phyloP scores from a whole-genome alignment of 2,329 filamentous ascomycete genomes.

The Tolypocladium capitatum region DNA sequence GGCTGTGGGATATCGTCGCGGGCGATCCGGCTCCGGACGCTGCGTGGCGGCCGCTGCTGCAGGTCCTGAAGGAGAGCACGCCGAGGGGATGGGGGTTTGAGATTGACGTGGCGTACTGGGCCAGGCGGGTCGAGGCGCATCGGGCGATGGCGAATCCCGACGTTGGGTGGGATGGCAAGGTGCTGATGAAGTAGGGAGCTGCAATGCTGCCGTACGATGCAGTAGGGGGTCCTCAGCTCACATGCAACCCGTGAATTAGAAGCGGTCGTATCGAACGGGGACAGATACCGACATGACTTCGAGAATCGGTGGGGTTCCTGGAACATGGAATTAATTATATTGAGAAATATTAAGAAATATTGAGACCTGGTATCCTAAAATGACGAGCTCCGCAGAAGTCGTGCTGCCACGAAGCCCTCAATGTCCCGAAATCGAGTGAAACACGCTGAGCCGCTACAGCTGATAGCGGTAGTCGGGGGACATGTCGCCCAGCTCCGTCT shows the following conservation, averaged over 20 bases:
- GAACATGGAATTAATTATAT: not conserved
- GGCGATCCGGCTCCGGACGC: not conserved
- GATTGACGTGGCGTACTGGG: not conserved
- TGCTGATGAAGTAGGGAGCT: not conserved
- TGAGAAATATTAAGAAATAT: too few species aligned
- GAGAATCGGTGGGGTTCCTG: too few species aligned
- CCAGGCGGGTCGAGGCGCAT: not conserved
- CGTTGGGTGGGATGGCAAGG: not conserved
- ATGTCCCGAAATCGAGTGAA: too few species aligned
- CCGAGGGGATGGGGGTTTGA: not conserved
- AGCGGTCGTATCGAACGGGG: too few species aligned
- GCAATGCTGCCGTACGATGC: too few species aligned
- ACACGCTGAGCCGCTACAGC: slow-evolving; percentile 22
- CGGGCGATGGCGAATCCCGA: not conserved
- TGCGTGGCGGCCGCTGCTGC: not conserved
- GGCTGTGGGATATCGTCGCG: not conserved
- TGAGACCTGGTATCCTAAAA: not conserved
- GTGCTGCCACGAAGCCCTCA: not conserved
- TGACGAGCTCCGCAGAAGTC: not conserved
- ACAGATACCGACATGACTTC: too few species aligned
- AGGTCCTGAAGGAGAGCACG: not conserved
- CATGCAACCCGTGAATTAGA: too few species aligned
- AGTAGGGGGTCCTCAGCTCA: too few species aligned
- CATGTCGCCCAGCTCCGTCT: slow-evolving; percentile 46
- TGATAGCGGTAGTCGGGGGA: slow-evolving; percentile 47